Evolutionary conservation across 192 early-diverging fungal species (phyloP).

Genomic region (Gonapodya prolifera): DNA sequence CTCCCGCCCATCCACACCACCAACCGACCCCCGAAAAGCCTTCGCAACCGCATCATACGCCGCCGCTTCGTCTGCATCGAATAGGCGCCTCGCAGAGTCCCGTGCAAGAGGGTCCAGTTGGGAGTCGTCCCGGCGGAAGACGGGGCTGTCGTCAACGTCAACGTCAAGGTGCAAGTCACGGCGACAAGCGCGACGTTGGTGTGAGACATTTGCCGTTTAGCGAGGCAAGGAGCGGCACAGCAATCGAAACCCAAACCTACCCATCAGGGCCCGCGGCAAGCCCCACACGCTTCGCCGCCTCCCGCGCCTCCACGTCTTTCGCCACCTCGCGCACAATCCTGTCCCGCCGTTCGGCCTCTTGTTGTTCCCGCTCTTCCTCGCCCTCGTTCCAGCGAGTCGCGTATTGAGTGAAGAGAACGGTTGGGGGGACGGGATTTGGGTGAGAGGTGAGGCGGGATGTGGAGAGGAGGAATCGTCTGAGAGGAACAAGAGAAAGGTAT

Average conservation of each 20-base stretch:
- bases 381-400: not conserved
- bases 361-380: not conserved
- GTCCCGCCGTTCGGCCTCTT: not conserved
- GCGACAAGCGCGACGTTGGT: too few relatives aligned
- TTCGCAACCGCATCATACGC: not conserved
- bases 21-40: not conserved
- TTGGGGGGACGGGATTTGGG: not conserved
- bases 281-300: not conserved
- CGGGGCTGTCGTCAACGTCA: not conserved
- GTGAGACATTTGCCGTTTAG: too few relatives aligned
- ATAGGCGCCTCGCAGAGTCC: not conserved
- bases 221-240: not conserved
- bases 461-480: not conserved
- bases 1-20: too few relatives aligned
- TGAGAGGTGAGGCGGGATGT: not conserved
- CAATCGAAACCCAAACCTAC: not conserved
- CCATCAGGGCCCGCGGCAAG: not conserved
- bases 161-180: too few relatives aligned
- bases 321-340: not conserved
- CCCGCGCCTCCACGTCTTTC: not conserved
- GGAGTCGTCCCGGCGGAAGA: not conserved
- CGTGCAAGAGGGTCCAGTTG: not conserved
- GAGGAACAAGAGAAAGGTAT: not conserved
- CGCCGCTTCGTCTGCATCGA: not conserved
- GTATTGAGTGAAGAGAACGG: not conserved